These are phyloP conservation scores for Pyrus pyrifolia DNA, from an alignment of 306 rosid genomes.

Conservation along the genomic window DNA sequence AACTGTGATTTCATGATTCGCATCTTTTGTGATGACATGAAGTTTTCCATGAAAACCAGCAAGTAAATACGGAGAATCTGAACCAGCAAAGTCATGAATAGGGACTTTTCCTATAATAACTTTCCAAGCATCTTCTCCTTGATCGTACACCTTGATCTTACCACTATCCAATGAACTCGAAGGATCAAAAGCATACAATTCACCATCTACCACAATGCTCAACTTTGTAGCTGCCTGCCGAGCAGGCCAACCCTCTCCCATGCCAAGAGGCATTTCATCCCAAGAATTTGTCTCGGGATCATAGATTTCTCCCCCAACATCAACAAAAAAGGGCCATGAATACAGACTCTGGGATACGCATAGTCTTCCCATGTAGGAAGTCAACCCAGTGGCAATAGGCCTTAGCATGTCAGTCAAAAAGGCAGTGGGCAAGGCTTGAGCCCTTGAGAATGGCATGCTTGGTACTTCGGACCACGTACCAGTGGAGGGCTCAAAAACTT, in stretches of 20 bases:
- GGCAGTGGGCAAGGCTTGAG: slow-evolving; percentile 65
- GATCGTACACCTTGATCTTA: slow-evolving; percentile 85
- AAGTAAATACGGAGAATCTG: slow-evolving; percentile 86
- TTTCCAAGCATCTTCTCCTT: slow-evolving; percentile 78
- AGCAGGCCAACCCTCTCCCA: slow-evolving; percentile 99
- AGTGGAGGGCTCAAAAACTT: slow-evolving; percentile 72
- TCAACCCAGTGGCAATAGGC: slow-evolving; percentile 88
- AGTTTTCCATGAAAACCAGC: slow-evolving; percentile 88
- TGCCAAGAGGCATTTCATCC: slow-evolving; percentile 87
- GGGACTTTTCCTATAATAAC: slow-evolving; percentile 78
- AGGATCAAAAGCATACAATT: slow-evolving; percentile 87
- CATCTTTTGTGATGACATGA: slow-evolving; percentile 85
- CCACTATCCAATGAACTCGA: slow-evolving; percentile 68
- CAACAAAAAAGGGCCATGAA: slow-evolving; percentile 95
- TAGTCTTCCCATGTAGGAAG: slow-evolving; percentile 77
- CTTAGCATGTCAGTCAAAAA: slow-evolving; percentile 82
- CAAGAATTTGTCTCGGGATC: slow-evolving; percentile 80
- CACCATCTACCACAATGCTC: slow-evolving; percentile 80
- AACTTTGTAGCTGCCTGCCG: slow-evolving; percentile 81
- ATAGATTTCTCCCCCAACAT: slow-evolving; percentile 91
- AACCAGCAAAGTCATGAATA: slow-evolving; percentile 62
- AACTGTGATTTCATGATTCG: slow-evolving; percentile 50
- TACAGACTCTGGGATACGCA: slow-evolving; percentile 87
- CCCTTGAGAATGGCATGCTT: slow-evolving; percentile 90
- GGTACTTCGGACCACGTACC: slow-evolving; percentile 69